phyloP scores from a whole-genome alignment of 208 protist species.

The Trypanosomatidae sp. region DNA sequence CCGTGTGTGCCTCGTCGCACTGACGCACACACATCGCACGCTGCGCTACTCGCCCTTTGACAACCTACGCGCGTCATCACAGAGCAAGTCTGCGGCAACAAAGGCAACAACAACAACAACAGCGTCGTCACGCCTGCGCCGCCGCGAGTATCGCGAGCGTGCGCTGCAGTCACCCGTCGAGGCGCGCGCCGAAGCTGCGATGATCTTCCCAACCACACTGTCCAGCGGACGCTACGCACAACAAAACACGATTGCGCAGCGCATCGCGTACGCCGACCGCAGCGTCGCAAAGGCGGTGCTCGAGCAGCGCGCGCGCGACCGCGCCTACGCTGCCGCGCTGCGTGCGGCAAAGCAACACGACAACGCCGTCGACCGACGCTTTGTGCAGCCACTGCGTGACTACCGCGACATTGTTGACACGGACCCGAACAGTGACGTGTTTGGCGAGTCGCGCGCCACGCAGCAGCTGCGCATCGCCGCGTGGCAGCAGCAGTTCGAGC shows the following conservation, averaged over 20 bases:
- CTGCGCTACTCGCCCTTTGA: not conserved
- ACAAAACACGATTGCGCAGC: slow-evolving; percentile 42
- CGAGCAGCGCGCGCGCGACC: slow-evolving; percentile 22
- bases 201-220: slow-evolving; percentile 57
- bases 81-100: too few relatives aligned
- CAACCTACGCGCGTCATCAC: not conserved
- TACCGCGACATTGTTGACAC: slow-evolving; percentile 64
- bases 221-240: slow-evolving; percentile 63
- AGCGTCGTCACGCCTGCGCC: not conserved
- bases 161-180: slow-evolving; percentile 33
- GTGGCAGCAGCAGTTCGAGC: slow-evolving; percentile 84
- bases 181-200: slow-evolving; percentile 21
- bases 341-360: slow-evolving; percentile 13
- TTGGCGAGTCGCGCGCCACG: slow-evolving; percentile 40
- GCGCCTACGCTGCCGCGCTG: slow-evolving; percentile 28
- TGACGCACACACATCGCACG: not conserved
- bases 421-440: slow-evolving; percentile 60
- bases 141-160: slow-evolving; percentile 4
- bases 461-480: slow-evolving; percentile 42
- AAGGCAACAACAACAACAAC: not conserved
- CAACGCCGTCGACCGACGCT: slow-evolving; percentile 35
- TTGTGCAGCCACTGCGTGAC: slow-evolving; percentile 35
- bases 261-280: slow-evolving; percentile 25
- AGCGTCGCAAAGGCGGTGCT: slow-evolving; percentile 17
- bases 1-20: not conserved